Evolutionary conservation across 345 rosid genomes (phyloP), one percentile per base, ranked within the genome.

Genomic region (Leavenworthia alabamica): DNA sequence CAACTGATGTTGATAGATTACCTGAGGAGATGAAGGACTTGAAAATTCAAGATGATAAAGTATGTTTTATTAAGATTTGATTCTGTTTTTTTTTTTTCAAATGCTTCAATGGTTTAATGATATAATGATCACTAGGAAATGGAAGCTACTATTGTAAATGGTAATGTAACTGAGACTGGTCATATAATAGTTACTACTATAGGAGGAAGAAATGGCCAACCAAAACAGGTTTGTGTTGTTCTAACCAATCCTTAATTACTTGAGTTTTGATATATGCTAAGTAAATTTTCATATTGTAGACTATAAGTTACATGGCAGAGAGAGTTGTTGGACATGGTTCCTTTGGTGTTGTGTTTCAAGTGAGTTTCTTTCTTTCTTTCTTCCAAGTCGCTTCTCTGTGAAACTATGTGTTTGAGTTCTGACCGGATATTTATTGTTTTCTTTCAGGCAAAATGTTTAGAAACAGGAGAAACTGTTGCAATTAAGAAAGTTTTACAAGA

Each of bases 221-320:
- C 96, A 6, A 93, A 85, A 63, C 97, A 86, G 97, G 98, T 92
- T 15, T 23, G 23, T 33, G 24, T 24, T 8, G 1, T 10, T 37
- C 32, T 1, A 19, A 52, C 8, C 1, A 32, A 33, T 53, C 19
- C 44, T 35, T 29, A 0, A 11, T 22, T 49, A 23, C 39, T 28
- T 36, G n/a, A n/a, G n/a, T n/a, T n/a, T n/a, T n/a, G n/a, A n/a
- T n/a, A 1, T 51, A 10, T 9, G 24, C 24, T 47, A 33, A 39
- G 15, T 58, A 10, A 7, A 1, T 50, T 24, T 60, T 64, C 14
- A 48, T 17, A 57, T 72, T 72, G 14, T 80, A 92, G 99, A 89
- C 97, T 4, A 86, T 92, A 47, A 92, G 95, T 72, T 92, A 89
- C 82, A 89, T 92, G 97, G 98, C 98, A n/a, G 98, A 93, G 78